A percentile compares a stretch with the other conserved stretches of the same genome.
Evolutionary conservation across 441 rosid species (phyloP).

Genomic region (Melastoma candidum): DNA sequence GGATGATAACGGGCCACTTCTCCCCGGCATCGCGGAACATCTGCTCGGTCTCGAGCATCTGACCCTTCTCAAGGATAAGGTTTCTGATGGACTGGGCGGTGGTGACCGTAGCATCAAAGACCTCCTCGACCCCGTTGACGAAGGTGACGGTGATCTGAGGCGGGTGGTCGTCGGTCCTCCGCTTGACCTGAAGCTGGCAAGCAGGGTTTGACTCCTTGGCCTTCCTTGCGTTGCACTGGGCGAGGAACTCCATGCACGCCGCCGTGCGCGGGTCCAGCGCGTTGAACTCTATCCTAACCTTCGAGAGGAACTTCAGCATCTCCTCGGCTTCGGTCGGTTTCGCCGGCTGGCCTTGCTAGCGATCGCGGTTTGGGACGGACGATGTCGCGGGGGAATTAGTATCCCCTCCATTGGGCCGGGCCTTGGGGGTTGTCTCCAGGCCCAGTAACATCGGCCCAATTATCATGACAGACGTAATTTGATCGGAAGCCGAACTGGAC

Average conservation of each 20-base stretch:
- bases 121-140: slow-evolving; percentile 76
- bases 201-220: slow-evolving; percentile 85
- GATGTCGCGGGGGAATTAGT: too few relatives aligned
- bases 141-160: slow-evolving; percentile 80
- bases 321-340: neutral
- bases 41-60: slow-evolving; percentile 72
- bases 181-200: slow-evolving; percentile 74
- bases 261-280: slow-evolving; percentile 69
- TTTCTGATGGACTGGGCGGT: slow-evolving; percentile 66
- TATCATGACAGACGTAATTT: too few relatives aligned
- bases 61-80: slow-evolving; percentile 82
- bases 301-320: slow-evolving; percentile 88
- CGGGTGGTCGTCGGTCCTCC: slow-evolving; percentile 75
- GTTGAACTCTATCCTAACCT: slow-evolving; percentile 63
- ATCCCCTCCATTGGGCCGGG: too few relatives aligned
- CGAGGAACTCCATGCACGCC: slow-evolving; percentile 83
- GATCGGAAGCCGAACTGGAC: too few relatives aligned
- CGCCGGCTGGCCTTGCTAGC: too few relatives aligned
- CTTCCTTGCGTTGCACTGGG: slow-evolving; percentile 81
- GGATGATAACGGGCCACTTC: slow-evolving; percentile 83
- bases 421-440: too few relatives aligned
- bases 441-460: too few relatives aligned
- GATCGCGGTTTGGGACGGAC: too few relatives aligned
- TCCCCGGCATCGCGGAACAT: slow-evolving; percentile 93
- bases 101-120: slow-evolving; percentile 61